Base-by-base conservation (phyloP, 805 yeast species). In the Wickerhamomyces silvicola region DNA sequence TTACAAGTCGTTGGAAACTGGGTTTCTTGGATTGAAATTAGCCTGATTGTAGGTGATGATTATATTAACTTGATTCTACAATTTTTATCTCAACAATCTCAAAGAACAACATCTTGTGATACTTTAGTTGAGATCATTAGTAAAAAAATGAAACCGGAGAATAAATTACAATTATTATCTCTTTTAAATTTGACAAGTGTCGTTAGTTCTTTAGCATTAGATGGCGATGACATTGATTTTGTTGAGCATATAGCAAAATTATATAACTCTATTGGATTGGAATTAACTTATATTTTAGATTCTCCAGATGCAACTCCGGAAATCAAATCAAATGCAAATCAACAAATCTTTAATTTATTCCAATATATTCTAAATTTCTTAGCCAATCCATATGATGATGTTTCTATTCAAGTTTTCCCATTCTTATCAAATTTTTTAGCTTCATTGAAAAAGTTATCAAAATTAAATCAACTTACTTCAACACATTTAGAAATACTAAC, bases 331-430 rank as follows among this genome's bases (percentile, higher is more conserved):
- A 54, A 60, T 46, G 71, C 73, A 14, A 60, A 67, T 36, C 63
- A 60, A 27, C 70, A 75, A 44, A 62, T 84, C 13, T 54, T 77
- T 18, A 72, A 73, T 35, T 62, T 83, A 13, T 73, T 85, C 65
- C 96, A 97, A 15, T 64, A 77, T 19, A 64, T 82, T 7, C 68
- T 90, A 37, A 68, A 68, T 37, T 84, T 81, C 42, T 68, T 92
- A 52, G 70, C 75, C 19, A 81, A 86, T 54, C 94, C 81, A 41
- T 87, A 80, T 50, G 97, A 92, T 56, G 97, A 92, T 44, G 80
- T 90, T 10, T 75, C 94, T 1, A 66, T 71, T 23, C 94, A 85
- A 54, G 81, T 86, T 6, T 81, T 90, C 50, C 81, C 92, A 7
- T 82, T 86, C 47, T 62, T 92, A 28, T 74, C 83, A 23, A 82